Evolutionary conservation across 2,329 filamentous ascomycete genomes (phyloP).

Genomic region (Epichloe hybrida): DNA sequence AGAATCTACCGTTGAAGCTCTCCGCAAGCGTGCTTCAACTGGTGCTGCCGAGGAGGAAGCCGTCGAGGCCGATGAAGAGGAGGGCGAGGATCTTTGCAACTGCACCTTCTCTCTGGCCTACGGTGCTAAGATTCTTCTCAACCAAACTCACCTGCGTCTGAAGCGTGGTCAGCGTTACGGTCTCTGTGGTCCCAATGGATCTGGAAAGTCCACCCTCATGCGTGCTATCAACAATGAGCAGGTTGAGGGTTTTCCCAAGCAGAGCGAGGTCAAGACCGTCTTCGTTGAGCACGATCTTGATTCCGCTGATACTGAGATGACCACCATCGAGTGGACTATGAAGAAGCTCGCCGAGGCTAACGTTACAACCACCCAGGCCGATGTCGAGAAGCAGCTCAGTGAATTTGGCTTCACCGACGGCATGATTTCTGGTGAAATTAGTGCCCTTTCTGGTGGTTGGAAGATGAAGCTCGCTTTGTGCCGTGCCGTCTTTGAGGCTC

Average conservation of each 20-base stretch:
- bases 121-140: constrained; percentile 98
- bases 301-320: constrained; percentile 93
- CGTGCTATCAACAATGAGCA: constrained; percentile 99
- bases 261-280: constrained; percentile 98
- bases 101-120: constrained; percentile 99
- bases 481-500: constrained; percentile 94
- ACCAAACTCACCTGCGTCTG: constrained; percentile 91
- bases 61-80: constrained; percentile 75
- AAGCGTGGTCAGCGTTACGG: constrained; percentile 99
- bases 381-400: constrained; percentile 60
- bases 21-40: constrained; percentile 77
- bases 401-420: constrained; percentile 81
- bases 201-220: constrained; percentile 99
- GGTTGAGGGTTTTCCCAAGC: constrained; percentile 99
- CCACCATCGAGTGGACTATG: constrained; percentile 94
- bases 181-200: constrained; percentile 98
- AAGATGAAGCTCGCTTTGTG: constrained; percentile 99
- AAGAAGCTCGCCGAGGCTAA: constrained; percentile 84
- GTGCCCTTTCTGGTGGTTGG: constrained; percentile 95
- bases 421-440: constrained; percentile 75
- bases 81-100: constrained; percentile 99
- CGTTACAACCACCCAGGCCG: constrained; percentile 50
- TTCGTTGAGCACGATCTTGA: constrained; percentile 99
- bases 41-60: constrained; percentile 57
- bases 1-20: constrained; percentile 57